Evolutionary conservation across 495 filamentous ascomycete species (phyloP).

Genomic region (Choiromyces venosus): DNA sequence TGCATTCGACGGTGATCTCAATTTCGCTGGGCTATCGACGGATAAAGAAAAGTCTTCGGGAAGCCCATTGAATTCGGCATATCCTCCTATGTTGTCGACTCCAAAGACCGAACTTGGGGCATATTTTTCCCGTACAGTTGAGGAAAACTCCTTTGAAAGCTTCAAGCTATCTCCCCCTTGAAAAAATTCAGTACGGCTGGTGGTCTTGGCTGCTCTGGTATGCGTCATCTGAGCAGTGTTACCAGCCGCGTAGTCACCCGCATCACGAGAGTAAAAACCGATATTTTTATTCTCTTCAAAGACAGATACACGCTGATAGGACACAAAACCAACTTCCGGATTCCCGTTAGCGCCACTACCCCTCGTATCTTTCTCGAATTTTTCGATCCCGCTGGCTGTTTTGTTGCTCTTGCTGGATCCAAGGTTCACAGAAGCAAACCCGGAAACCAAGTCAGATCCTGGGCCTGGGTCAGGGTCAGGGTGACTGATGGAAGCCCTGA

Average conservation of each 20-base stretch:
- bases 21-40: background rate
- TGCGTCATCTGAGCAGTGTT: background rate
- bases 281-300: background rate
- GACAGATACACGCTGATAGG: background rate
- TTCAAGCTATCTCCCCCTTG: background rate
- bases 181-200: background rate
- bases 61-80: background rate
- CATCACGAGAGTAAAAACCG: background rate
- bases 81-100: background rate
- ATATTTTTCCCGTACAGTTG: background rate
- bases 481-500: background rate
- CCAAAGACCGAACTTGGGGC: background rate
- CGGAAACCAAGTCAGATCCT: background rate
- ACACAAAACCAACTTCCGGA: background rate
- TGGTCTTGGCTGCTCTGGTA: background rate
- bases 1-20: background rate
- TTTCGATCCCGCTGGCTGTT: background rate
- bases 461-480: background rate
- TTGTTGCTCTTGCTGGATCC: background rate
- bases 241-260: background rate
- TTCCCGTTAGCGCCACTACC: background rate
- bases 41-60: background rate
- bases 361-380: background rate
- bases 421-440: background rate
- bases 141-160: background rate